These are phyloP conservation scores for Smallanthus sonchifolius DNA, from an alignment of 129 eudicot genomes.

Conservation along the genomic window DNA sequence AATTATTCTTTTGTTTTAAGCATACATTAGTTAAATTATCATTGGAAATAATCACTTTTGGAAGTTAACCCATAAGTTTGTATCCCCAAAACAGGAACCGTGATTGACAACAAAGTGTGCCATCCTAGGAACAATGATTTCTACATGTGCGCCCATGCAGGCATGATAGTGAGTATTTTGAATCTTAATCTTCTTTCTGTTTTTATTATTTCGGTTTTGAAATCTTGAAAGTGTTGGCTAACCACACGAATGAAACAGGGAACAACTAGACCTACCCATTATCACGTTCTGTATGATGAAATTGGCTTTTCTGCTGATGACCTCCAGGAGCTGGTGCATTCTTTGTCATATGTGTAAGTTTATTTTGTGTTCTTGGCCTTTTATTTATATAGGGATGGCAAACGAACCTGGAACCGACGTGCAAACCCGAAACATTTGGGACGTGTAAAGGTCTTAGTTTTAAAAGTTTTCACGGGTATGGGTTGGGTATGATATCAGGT, in stretches of 20 bases:
- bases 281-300: conserved; percentile 71
- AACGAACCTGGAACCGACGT: too few relatives aligned
- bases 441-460: too few relatives aligned
- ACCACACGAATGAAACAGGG: conserved; percentile 41
- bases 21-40: neutral
- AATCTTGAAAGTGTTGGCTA: neutral
- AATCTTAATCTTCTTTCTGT: neutral
- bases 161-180: conserved; percentile 61
- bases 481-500: too few relatives aligned
- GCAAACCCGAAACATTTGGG: too few relatives aligned
- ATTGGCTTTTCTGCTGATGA: conserved; percentile 72
- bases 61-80: neutral
- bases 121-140: conserved; percentile 69
- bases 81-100: conserved; percentile 47
- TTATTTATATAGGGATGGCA: neutral
- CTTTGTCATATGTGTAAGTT: conserved; percentile 74
- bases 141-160: conserved; percentile 81
- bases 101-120: conserved; percentile 68
- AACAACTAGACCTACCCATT: conserved; percentile 77
- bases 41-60: neutral
- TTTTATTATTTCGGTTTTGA: neutral
- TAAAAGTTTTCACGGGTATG: too few relatives aligned
- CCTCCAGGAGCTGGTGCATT: conserved; percentile 71
- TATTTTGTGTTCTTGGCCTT: neutral
- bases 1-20: neutral